phyloP scores from a whole-genome alignment of 768 basidiomycete genomes.

The Cystobasidium ongulense region DNA sequence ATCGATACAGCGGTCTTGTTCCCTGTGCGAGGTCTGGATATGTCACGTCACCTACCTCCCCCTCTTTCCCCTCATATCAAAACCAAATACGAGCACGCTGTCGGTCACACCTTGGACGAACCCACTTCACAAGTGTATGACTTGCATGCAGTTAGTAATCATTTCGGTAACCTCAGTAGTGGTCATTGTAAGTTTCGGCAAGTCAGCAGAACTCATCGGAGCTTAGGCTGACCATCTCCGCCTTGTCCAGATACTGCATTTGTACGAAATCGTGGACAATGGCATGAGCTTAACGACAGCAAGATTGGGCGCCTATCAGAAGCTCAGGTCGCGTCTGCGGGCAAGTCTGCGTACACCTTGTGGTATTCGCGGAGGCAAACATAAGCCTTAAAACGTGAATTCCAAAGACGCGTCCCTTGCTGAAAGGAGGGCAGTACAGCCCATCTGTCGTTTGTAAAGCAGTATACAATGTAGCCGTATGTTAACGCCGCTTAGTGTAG shows the following conservation, averaged over 20 bases:
- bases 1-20: conserved; percentile 91
- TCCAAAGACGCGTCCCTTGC: background rate
- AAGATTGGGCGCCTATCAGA: conserved; percentile 65
- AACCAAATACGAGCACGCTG: background rate
- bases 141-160: conserved; percentile 89
- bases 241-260: conserved; percentile 71
- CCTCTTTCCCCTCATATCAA: conserved; percentile 57
- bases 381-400: background rate
- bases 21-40: conserved; percentile 57
- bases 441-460: too few species aligned
- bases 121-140: conserved; percentile 87
- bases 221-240: conserved; percentile 10
- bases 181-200: conserved; percentile 78
- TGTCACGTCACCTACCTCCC: conserved; percentile 77
- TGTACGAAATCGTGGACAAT: conserved; percentile 73
- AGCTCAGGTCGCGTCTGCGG: conserved; percentile 71
- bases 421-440: background rate
- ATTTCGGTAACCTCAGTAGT: conserved; percentile 84
- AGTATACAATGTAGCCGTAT: background rate
- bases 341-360: conserved; percentile 43
- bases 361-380: conserved; percentile 38
- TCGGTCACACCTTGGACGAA: conserved; percentile 54
- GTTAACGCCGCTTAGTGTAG: background rate
- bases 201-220: too few species aligned
- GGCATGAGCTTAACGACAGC: conserved; percentile 92